Base-by-base conservation (phyloP, 352 stramenopile species). In the Globisporangium radiosum region DNA sequence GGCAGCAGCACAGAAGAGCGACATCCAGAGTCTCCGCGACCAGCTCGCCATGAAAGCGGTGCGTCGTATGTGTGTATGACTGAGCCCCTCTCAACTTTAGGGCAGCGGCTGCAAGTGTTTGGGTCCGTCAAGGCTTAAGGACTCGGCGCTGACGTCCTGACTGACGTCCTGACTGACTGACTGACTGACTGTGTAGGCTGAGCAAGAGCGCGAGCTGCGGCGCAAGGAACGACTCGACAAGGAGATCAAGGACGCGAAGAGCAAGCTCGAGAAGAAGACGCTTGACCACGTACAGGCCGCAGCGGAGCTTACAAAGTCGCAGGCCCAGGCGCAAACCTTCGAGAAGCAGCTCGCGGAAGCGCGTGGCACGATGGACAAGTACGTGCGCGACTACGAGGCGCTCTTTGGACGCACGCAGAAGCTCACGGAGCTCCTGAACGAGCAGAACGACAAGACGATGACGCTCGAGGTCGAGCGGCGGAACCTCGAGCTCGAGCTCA, bases 351-450 rank as follows among this genome's bases (percentile, higher is more conserved):
- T 80, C 54, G 73, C 62, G 1, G 82, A 92, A 50, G 70, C 78
- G 47, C 79, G 83, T 40, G 72, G 71, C 47, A 95, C 84, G n/a
- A 97, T 97, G 85, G 89, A 96, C 58, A 96, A 96, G 66, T 97
- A 97, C 73, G 78, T 95, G 43, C 88, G 85, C 56, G 93, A 97
- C 78, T 97, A 97, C 70, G 93, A 97, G 70, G 87, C 87, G 54
- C 79, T 96, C 25, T 97, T 94, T 61, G 80, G 76, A 5, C 82
- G 85, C 39, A 96, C 81, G 47, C 90, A 97, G 57, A 97, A 98
- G 67, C 71, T 97, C 47, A 96, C 86, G n/a, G 86, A 97, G 25
- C 60, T 97, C 39, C 72, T 98, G 8, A 96, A 98, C 50, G 89
- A 97, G 59, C 92, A 98, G 54, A 94, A 75, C 57, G 84, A 94